Evolutionary conservation across 148 eudicot species (phyloP), one percentile per base, ranked within the genome.

Genomic region (Silene conica): DNA sequence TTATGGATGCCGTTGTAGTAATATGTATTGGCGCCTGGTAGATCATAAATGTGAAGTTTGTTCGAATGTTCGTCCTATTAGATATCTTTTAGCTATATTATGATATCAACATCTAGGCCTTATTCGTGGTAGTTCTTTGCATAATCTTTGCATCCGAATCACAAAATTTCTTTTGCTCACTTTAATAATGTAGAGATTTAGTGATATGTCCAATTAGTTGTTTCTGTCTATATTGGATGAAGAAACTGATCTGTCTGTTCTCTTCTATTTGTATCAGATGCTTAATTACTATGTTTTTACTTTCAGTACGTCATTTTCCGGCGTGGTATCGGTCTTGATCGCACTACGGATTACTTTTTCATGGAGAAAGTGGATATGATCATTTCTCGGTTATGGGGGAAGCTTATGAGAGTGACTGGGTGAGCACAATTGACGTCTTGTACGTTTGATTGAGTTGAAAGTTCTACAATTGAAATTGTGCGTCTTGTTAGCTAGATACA

Each of bases 361-460:
- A 82, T 92, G 96, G 99, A 95, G 87, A 95, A 95, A 83, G 87
- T 92, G 74, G 99, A 95, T 75, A 88, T 86, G 88, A 83, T 95
- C 20, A 92, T 95, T 79, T 79, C 85, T 70, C 96, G 97, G 52
- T 16, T 86, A 20, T 95, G 97, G 96, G 86, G 70, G 71, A 92
- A 96, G 89, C 56, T 95, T 74, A 57, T 95, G 85, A 81, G 75
- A 78, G 82, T 79, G 74, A 92, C 96, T 57, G 89, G 90, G 99
- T 90, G 69, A 73, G 85, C 57, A 28, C 62, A 48, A 58, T 20
- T 8, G 21, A 3, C 5, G 8, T 14, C 26, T 75, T 23, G 4
- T 50, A 16, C 60, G 58, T 18, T 71, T 59, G 22, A 48, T 16
- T 62, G 52, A 34, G n/a, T 15, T 28, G 16, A 50, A 38, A 38